Base-by-base conservation (phyloP, 176 grass and related monocot genomes). In the maize (Zea mays) region DNA sequence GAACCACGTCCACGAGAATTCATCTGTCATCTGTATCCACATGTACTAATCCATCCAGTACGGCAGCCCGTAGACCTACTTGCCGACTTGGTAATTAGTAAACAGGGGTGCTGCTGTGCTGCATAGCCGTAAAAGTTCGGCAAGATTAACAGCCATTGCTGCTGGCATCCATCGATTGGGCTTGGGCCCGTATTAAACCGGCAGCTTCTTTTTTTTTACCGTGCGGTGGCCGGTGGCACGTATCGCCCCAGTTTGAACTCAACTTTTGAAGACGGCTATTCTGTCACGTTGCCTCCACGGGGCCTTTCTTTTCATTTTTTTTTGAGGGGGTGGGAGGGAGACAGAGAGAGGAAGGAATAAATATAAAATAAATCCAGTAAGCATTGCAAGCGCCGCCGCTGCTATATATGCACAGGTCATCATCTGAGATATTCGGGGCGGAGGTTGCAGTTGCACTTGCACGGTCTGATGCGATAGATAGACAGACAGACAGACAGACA, bases 361-460 rank as follows among this genome's bases (percentile, higher is more conserved):
- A n/a, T 27, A 73, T 40, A 37, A 65, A 14, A 9, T 33, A 20
- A 59, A 14, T 40, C 54, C 36, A 40, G 48, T 33, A 27, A 40
- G 3, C 57, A 27, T 4, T 10, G 16, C 20, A 5, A 1, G 1
- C 19, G 67, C 44, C 44, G 67, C 44, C 67, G 67, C 44, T 35
- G 44, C 77, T 89, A 90, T 90, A 85, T 74, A 74, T 79, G n/a
- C 7, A 61, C n/a, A 54, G 66, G 67, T 69, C 78, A 0, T 34
- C 16, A 39, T 75, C 77, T 69, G 82, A 81, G 81, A 84, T 17
- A 14, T 76, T 84, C 65, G 14, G 16, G n/a, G 65, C n/a, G 27
- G n/a, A n/a, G n/a, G n/a, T n/a, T n/a, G n/a, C n/a, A n/a, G 77
- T 81, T 81, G 81, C 65, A 80, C 64, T 81, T 81, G 81, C 65